A percentile compares a stretch with the other conserved stretches of the same genome.
Conservation (phyloP, 352 stramenopile genomes). For the Aphanomyces cochlioides region DNA sequence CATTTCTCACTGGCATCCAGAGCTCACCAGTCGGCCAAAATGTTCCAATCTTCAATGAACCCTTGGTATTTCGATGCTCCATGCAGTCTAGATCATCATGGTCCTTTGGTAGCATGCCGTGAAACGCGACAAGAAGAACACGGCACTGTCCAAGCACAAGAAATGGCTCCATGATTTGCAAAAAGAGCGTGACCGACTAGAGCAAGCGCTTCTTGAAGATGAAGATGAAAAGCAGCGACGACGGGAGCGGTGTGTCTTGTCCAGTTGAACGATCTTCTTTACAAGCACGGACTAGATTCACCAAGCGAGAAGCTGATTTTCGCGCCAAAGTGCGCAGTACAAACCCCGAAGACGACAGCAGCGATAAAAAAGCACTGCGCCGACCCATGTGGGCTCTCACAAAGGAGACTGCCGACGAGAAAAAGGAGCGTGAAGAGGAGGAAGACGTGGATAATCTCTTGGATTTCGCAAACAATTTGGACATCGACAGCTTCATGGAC, state of each 20-base stretch:
- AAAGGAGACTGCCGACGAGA: slow-evolving; percentile 76
- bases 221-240: slow-evolving; percentile 60
- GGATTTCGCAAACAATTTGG: slow-evolving; percentile 89
- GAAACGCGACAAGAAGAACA: slow-evolving; percentile 88
- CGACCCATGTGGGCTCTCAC: slow-evolving; percentile 91
- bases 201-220: slow-evolving; percentile 76
- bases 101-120: slow-evolving; percentile 49
- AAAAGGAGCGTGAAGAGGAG: slow-evolving; percentile 66
- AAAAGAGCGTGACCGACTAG: slow-evolving; percentile 80
- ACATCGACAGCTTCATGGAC: slow-evolving; percentile 94
- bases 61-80: slow-evolving; percentile 37
- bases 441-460: slow-evolving; percentile 89
- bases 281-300: slow-evolving; percentile 43
- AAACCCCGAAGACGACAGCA: slow-evolving; percentile 27
- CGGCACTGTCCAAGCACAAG: slow-evolving; percentile 89
- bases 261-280: neutral
- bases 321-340: slow-evolving; percentile 49
- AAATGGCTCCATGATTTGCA: slow-evolving; percentile 93
- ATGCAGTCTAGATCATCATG: neutral
- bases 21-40: slow-evolving; percentile 70
- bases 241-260: slow-evolving; percentile 44
- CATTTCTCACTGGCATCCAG: slow-evolving; percentile 69
- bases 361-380: slow-evolving; percentile 37
- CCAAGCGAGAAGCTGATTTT: slow-evolving; percentile 70
- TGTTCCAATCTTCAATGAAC: slow-evolving; percentile 71